phyloP scores from a whole-genome alignment of 352 stramenopile species.

The Pythium biforme region DNA sequence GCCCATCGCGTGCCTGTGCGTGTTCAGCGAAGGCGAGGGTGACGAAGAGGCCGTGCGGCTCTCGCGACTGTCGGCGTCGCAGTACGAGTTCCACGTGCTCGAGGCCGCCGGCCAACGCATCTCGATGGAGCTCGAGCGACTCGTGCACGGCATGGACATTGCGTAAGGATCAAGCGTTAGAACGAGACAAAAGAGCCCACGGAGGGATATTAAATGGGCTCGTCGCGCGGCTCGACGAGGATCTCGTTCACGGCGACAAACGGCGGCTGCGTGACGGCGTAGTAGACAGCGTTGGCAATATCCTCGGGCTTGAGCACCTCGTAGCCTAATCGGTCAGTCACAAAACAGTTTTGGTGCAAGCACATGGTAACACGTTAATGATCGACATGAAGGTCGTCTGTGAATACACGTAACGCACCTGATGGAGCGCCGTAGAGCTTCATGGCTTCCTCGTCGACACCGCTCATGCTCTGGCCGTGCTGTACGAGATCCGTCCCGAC shows the following conservation, averaged over 20 bases:
- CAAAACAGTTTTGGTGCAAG: neutral
- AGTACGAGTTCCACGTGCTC: constrained; percentile 40
- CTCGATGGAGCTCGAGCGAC: constrained; percentile 44
- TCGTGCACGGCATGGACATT: constrained; percentile 43
- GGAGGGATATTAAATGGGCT: constrained; percentile 52
- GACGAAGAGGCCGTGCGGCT: constrained; percentile 7
- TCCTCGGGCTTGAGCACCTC: constrained; percentile 83
- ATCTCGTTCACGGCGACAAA: constrained; percentile 91
- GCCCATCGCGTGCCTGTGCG: constrained; percentile 57
- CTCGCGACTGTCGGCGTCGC: constrained; percentile 20
- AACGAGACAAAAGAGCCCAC: neutral
- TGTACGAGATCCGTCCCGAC: constrained; percentile 89
- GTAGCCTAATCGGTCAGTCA: constrained; percentile 43
- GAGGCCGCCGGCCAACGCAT: constrained; percentile 44
- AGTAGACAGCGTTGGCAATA: constrained; percentile 85
- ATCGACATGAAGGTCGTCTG: constrained; percentile 7
- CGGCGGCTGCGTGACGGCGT: constrained; percentile 79
- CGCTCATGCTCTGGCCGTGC: constrained; percentile 66
- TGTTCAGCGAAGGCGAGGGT: constrained; percentile 30
- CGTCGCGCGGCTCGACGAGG: constrained; percentile 88
- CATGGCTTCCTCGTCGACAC: constrained; percentile 81
- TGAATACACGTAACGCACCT: constrained; percentile 26
- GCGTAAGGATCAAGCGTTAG: constrained; percentile 10
- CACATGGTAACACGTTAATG: constrained; percentile 2
- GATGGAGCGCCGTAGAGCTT: constrained; percentile 57